A percentile compares a stretch with the other conserved stretches of the same genome.
These are phyloP conservation scores for Lasiodiplodia theobromae DNA, from an alignment of 2,329 filamentous ascomycete species.

Conservation along the genomic window DNA sequence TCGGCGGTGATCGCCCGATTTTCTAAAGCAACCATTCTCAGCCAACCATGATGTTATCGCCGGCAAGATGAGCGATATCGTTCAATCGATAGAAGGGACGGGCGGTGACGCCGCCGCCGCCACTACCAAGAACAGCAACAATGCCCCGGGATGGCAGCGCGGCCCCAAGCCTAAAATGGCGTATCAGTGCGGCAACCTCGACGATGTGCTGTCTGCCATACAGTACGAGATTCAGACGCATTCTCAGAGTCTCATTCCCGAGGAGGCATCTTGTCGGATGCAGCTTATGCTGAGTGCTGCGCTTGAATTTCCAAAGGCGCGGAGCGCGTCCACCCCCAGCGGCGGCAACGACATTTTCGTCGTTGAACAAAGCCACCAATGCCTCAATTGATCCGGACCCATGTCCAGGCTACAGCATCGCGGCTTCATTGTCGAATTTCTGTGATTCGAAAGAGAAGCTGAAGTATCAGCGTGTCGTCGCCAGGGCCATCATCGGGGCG, in stretches of 20 bases:
- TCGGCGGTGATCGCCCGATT: not conserved
- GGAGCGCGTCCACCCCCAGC: not conserved
- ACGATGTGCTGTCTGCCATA: constrained; percentile 18
- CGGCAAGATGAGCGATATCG: constrained; percentile 9
- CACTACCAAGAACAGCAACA: not conserved
- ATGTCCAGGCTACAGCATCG: constrained; percentile 21
- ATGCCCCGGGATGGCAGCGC: not conserved
- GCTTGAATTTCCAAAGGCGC: constrained; percentile 6
- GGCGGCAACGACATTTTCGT: not conserved
- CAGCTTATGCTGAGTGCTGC: not conserved
- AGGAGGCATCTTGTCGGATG: constrained; percentile 13
- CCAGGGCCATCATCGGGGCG: constrained; percentile 38
- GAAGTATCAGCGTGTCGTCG: constrained; percentile 28
- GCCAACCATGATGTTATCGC: not conserved
- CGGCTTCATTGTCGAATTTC: constrained; percentile 30
- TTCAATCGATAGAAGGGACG: constrained; percentile 2
- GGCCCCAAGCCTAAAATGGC: constrained; percentile 9
- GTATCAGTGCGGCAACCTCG: constrained; percentile 23
- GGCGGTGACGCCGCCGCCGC: not conserved
- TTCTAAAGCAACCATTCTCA: not conserved
- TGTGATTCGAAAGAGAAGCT: constrained; percentile 30
- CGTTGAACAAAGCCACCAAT: not conserved
- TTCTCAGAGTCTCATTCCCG: constrained; percentile 5
- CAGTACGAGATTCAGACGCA: constrained; percentile 11
- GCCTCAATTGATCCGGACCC: constrained; percentile 6